Evolutionary conservation across 2,329 filamentous ascomycete genomes (phyloP).

Genomic region (Exophiala dermatitidis): DNA sequence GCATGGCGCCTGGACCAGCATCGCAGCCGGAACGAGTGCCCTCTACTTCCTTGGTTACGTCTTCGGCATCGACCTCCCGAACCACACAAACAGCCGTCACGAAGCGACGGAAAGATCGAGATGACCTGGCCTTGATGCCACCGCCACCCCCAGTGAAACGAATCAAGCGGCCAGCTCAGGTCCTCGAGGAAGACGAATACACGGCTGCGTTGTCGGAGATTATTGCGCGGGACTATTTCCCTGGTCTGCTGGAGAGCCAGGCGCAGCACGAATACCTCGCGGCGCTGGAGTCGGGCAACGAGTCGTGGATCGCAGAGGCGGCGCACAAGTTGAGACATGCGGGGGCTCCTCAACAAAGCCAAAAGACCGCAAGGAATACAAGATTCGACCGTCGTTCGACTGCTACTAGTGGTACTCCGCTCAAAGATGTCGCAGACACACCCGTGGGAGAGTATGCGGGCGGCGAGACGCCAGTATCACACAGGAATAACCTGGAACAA

Average conservation of each 20-base stretch:
- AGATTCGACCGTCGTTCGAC: slow-evolving; percentile 9
- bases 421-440: slow-evolving; percentile 15
- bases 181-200: slow-evolving; percentile 91
- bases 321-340: slow-evolving; percentile 64
- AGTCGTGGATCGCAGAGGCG: slow-evolving; percentile 77
- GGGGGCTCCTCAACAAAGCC: slow-evolving; percentile 59
- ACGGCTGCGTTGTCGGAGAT: slow-evolving; percentile 86
- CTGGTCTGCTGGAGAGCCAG: slow-evolving; percentile 76
- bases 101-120: slow-evolving; percentile 9
- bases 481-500: slow-evolving; percentile 31
- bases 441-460: slow-evolving; percentile 25
- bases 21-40: too few species aligned
- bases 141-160: slow-evolving; percentile 70
- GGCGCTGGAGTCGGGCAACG: slow-evolving; percentile 77
- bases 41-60: slow-evolving; percentile 4
- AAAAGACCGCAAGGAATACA: slow-evolving; percentile 31
- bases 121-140: slow-evolving; percentile 65
- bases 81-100: slow-evolving; percentile 9
- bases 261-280: slow-evolving; percentile 88
- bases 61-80: background rate
- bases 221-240: slow-evolving; percentile 94
- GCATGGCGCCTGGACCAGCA: too few species aligned
- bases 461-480: slow-evolving; percentile 52
- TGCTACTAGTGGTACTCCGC: background rate
- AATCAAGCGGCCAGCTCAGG: slow-evolving; percentile 80